Evolutionary conservation across 169 alveolate genomes (phyloP).

Genomic region (Cyclospora cayetanensis): DNA sequence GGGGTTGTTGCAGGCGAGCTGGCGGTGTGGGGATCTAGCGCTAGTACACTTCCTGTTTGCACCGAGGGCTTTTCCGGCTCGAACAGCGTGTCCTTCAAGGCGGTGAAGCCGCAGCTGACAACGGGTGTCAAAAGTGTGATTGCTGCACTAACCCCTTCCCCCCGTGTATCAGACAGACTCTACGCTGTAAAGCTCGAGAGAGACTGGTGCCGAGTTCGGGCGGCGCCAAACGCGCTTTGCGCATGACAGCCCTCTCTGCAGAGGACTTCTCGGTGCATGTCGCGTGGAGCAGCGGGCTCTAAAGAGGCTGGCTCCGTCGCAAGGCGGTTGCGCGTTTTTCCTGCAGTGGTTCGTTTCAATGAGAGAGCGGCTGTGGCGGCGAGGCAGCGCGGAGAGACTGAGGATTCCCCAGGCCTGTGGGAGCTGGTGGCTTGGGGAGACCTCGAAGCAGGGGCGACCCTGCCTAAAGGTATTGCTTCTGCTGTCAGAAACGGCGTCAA

Average conservation of each 20-base stretch:
- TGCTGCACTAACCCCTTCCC: not conserved
- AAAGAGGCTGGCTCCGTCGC: no score
- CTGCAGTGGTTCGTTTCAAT: not conserved
- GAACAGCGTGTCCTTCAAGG: not conserved
- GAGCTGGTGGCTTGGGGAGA: constrained; percentile 1
- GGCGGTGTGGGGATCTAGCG: constrained; percentile 18
- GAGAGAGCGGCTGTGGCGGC: constrained; percentile 1
- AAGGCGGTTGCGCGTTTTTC: not conserved
- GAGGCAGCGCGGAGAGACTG: not conserved
- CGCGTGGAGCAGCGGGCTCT: no score
- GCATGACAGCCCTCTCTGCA: not conserved
- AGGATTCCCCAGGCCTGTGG: not conserved
- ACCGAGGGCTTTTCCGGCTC: constrained; percentile 3
- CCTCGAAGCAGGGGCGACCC: not conserved
- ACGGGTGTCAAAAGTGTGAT: not conserved
- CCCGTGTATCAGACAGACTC: not conserved
- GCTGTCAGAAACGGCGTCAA: not conserved
- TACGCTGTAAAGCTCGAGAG: not conserved
- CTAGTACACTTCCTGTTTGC: not conserved
- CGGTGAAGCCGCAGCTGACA: not conserved
- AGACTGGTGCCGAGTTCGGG: not conserved
- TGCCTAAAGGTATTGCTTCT: not conserved
- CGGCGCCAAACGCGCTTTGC: not conserved
- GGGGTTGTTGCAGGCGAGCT: not conserved
- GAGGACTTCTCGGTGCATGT: not conserved